Evolutionary conservation across 192 early-diverging fungal genomes (phyloP), one percentile per base, ranked within the genome.

Genomic region (Coemansia sp.): DNA sequence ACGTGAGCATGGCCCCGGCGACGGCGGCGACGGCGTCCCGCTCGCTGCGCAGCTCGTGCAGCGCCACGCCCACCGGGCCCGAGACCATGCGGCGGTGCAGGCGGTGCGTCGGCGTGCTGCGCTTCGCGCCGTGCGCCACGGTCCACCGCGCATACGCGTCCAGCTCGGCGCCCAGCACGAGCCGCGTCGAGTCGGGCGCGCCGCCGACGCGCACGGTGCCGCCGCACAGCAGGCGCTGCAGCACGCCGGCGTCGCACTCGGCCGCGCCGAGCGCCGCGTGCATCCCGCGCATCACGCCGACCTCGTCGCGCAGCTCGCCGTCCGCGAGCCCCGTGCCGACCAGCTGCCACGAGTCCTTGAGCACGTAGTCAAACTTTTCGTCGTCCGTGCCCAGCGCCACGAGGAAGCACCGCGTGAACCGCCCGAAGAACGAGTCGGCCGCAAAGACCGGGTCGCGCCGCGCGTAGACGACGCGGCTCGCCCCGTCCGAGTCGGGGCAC

Each of bases 271-370:
- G 65, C 21, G 62, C 33, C 4, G 26, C 32, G n/a, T 74, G 78
- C 30, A 81, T 70, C 7, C 43, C 66, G 11, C 68, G 70, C 30
- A 81, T 59, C 23, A 81, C 74, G 43, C 40, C 35, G 57, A 81
- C 70, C 49, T 81, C 78, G 57, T 81, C 78, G 28, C 47, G 61
- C 5, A 64, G 32, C 9, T 6, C 19, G 10, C 52, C 37, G 1
- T 63, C 62, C 17, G 16, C 76, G 3, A 10, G n/a, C 21, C 30
- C 68, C 26, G 30, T 58, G 21, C 28, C 21, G 17, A 63, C 63
- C 52, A 81, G 68, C 74, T 81, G 78, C 78, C 78, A 81, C 35
- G 74, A 70, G 62, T 81, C 78, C 68, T 81, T 81, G 13, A 81
- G 74, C n/a, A 76, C 74, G 49, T 63, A 46, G n/a, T 67, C 58